These are phyloP conservation scores for Venturia carpophila DNA, from an alignment of 2,329 filamentous ascomycete genomes.

Conservation along the genomic window DNA sequence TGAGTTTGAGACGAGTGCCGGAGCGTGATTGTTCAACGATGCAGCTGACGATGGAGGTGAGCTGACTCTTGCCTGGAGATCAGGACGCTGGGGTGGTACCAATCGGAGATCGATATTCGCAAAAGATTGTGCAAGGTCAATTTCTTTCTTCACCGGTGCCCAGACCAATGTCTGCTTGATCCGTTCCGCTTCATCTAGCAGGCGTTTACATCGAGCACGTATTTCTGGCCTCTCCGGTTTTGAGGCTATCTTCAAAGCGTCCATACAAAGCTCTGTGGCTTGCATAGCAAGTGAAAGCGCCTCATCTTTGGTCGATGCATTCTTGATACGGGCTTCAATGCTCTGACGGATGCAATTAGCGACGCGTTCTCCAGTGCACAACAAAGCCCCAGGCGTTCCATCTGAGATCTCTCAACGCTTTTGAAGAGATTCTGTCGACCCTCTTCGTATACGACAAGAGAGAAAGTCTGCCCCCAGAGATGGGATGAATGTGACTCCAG, in stretches of 20 bases:
- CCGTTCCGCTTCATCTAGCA: constrained; percentile 64
- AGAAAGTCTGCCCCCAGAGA: neutral
- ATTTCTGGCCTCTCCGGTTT: constrained; percentile 59
- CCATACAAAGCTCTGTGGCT: constrained; percentile 75
- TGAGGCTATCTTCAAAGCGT: constrained; percentile 57
- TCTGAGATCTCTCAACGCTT: neutral
- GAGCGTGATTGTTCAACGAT: neutral
- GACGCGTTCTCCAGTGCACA: neutral
- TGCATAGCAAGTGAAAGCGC: constrained; percentile 69
- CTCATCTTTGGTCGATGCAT: constrained; percentile 43
- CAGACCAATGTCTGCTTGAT: constrained; percentile 49
- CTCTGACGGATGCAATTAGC: constrained; percentile 6
- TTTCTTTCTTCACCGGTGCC: neutral
- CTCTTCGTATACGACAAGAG: neutral
- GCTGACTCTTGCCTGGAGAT: constrained; percentile 1
- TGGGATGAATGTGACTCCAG: neutral
- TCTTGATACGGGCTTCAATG: constrained; percentile 11
- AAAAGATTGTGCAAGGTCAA: neutral
- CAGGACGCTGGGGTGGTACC: neutral
- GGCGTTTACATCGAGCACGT: constrained; percentile 58
- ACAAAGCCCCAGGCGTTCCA: neutral
- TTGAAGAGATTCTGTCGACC: neutral
- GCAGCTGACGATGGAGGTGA: neutral
- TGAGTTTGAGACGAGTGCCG: neutral
- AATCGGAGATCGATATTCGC: neutral